phyloP scores from a whole-genome alignment of 2,329 filamentous ascomycete genomes.

The Hortaea werneckii region DNA sequence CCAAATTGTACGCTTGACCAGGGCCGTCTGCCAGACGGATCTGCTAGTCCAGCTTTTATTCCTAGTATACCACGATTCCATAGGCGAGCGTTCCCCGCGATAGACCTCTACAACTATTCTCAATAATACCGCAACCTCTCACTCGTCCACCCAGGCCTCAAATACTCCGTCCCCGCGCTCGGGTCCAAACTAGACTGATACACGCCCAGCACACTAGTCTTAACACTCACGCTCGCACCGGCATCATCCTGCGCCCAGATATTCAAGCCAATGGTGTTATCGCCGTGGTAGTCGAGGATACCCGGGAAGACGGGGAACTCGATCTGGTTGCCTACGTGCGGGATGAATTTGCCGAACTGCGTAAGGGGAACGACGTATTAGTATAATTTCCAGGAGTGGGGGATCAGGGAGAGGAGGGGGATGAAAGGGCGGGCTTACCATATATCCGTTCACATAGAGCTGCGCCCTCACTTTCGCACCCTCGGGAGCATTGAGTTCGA shows the following conservation, averaged over 20 bases:
- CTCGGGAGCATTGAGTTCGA: conserved; percentile 39
- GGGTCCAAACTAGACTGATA: conserved; percentile 42
- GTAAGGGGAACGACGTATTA: not conserved
- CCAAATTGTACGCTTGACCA: no score
- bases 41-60: no score
- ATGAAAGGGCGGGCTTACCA: conserved; percentile 6
- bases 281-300: conserved; percentile 44
- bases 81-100: no score
- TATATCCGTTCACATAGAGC: conserved; percentile 53
- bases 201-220: conserved; percentile 6
- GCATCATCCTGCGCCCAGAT: conserved; percentile 49
- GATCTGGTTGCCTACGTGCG: conserved; percentile 50
- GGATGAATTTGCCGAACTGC: conserved; percentile 50
- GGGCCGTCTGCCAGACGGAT: no score
- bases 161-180: conserved; percentile 36
- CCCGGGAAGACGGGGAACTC: conserved; percentile 52
- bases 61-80: no score
- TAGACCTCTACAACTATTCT: not conserved
- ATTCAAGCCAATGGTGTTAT: conserved; percentile 48
- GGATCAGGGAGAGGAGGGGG: not conserved
- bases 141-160: conserved; percentile 42
- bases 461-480: conserved; percentile 41
- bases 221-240: conserved; percentile 27
- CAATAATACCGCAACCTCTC: conserved; percentile 3
- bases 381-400: not conserved